A percentile compares a stretch with the other conserved stretches of the same genome.
phyloP scores from a whole-genome alignment of 805 yeast species.

The Groenewaldozyma salmanticensis region DNA sequence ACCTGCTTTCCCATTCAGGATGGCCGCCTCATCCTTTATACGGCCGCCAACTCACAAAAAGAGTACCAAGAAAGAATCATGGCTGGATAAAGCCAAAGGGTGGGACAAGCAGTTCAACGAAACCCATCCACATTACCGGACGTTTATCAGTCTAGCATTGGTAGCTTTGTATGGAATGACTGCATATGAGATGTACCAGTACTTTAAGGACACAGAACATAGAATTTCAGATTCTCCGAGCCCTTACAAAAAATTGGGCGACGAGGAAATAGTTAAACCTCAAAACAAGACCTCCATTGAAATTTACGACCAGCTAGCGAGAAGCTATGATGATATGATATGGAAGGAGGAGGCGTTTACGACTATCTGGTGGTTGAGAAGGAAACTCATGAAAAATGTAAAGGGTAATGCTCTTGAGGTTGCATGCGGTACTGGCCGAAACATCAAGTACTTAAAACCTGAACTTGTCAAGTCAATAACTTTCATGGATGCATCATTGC shows the following conservation, averaged over 20 bases:
- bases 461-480: conserved; percentile 61
- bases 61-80: not conserved
- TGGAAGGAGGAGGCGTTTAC: conserved; percentile 56
- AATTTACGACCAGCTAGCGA: conserved; percentile 58
- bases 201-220: conserved; percentile 27
- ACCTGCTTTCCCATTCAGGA: no score
- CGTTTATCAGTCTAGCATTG: conserved; percentile 4
- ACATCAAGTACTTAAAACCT: conserved; percentile 62
- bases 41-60: not conserved
- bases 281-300: conserved; percentile 35
- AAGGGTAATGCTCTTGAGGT: conserved; percentile 90
- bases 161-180: conserved; percentile 16
- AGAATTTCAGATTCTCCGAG: conserved; percentile 26
- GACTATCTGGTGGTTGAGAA: conserved; percentile 45
- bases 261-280: conserved; percentile 5
- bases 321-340: conserved; percentile 70
- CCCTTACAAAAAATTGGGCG: conserved; percentile 21
- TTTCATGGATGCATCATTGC: conserved; percentile 70
- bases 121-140: conserved; percentile 10
- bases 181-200: conserved; percentile 19
- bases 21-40: no score
- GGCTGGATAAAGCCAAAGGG: not conserved
- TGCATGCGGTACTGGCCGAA: conserved; percentile 94
- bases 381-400: conserved; percentile 68
- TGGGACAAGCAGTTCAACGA: conserved; percentile 5